Percentiles rank a stretch among this genome's conserved stretches.
Conservation (phyloP, 192 early-diverging fungal genomes). For the Spinellus fusiger region DNA sequence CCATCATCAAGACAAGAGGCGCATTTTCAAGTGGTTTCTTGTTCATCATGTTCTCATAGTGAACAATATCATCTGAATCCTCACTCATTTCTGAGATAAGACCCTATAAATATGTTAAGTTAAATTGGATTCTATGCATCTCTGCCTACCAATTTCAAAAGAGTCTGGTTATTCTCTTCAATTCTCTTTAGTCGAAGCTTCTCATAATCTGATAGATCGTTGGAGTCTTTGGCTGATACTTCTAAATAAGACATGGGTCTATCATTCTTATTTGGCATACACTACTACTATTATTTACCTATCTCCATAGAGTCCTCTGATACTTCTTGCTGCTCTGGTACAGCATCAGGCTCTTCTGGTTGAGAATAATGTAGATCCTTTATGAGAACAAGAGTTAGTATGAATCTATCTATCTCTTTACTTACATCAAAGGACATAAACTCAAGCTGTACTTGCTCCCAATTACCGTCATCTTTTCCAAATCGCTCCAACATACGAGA, state of each 20-base stretch:
- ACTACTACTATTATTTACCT: too few relatives aligned
- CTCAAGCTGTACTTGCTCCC: slow-evolving; percentile 66
- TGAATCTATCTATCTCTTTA: not conserved
- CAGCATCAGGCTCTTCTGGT: not conserved
- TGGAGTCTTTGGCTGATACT: not conserved
- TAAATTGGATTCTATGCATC: not conserved
- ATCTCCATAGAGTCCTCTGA: too few relatives aligned
- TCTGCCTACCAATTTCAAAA: slow-evolving; percentile 45
- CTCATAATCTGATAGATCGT: slow-evolving; percentile 52
- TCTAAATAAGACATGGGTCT: not conserved
- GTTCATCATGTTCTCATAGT: slow-evolving; percentile 57
- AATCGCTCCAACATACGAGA: slow-evolving; percentile 88
- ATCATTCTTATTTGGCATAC: too few relatives aligned
- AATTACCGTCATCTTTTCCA: slow-evolving; percentile 71
- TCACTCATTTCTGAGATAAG: slow-evolving; percentile 79
- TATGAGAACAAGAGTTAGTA: not conserved
- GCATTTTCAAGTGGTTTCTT: slow-evolving; percentile 36
- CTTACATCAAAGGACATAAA: slow-evolving; percentile 32
- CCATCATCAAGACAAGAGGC: slow-evolving; percentile 49
- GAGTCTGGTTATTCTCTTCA: slow-evolving; percentile 53
- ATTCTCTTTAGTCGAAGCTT: slow-evolving; percentile 48
- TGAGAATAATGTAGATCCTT: not conserved
- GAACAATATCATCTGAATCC: slow-evolving; percentile 64
- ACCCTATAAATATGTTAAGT: slow-evolving; percentile 36
- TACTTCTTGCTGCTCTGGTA: not conserved